phyloP scores from a whole-genome alignment of 2,329 filamentous ascomycete species.

The Rutstroemia sp. region DNA sequence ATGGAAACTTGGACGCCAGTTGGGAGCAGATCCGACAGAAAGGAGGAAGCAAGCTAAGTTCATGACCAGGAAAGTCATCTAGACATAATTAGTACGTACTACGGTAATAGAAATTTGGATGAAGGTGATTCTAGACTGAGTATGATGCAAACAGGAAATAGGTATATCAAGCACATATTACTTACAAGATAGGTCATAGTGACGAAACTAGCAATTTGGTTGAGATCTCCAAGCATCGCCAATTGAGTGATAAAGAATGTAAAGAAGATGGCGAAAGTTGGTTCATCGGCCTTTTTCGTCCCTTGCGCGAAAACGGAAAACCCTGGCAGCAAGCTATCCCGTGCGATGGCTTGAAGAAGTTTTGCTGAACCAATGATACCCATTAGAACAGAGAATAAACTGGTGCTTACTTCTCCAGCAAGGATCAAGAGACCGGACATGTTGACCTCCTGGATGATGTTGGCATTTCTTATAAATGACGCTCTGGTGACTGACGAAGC shows the following conservation, averaged over 20 bases:
- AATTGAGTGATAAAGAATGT: constrained; percentile 71
- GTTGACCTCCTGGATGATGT: constrained; percentile 76
- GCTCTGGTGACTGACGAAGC: constrained; percentile 66
- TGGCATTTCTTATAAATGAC: constrained; percentile 60
- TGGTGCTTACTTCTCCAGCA: constrained; percentile 74
- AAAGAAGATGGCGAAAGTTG: constrained; percentile 65
- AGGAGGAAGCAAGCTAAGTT: constrained; percentile 82
- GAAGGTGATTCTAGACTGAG: too few species aligned
- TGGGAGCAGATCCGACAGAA: constrained; percentile 80
- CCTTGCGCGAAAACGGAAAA: constrained; percentile 68
- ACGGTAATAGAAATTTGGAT: background rate
- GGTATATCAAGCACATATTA: background rate
- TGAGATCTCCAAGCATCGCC: constrained; percentile 75
- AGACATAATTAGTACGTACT: constrained; percentile 6
- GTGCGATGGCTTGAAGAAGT: constrained; percentile 72
- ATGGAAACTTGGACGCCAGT: constrained; percentile 81
- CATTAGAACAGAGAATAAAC: constrained; percentile 81
- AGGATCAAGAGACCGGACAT: constrained; percentile 67
- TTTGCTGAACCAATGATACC: constrained; percentile 81
- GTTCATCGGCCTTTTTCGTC: constrained; percentile 64
- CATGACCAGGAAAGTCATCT: constrained; percentile 86
- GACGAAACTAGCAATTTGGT: constrained; percentile 82
- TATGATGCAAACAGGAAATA: too few species aligned
- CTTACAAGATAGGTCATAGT: constrained; percentile 77
- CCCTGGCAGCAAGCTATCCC: constrained; percentile 72